These are phyloP conservation scores for Aspergillus tanneri DNA, from an alignment of 2,329 filamentous ascomycete species.

Conservation along the genomic window DNA sequence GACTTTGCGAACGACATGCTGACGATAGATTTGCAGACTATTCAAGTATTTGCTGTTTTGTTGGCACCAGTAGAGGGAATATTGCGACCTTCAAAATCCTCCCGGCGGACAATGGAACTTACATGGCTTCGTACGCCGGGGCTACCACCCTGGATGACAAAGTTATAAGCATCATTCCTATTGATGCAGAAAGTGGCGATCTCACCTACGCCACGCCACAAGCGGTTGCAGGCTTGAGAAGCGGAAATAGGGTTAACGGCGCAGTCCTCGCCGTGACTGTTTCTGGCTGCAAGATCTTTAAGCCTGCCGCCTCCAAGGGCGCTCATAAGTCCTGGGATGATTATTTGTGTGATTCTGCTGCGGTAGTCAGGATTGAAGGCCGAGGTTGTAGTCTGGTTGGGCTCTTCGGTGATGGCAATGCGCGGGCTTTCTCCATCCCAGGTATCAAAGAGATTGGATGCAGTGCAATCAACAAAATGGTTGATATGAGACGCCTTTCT, in stretches of 20 bases:
- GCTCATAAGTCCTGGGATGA: slow-evolving; percentile 88
- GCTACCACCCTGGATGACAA: slow-evolving; percentile 64
- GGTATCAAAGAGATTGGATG: slow-evolving; percentile 79
- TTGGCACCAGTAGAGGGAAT: slow-evolving; percentile 81
- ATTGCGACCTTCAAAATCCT: slow-evolving; percentile 88
- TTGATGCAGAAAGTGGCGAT: slow-evolving; percentile 74
- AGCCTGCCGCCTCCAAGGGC: slow-evolving; percentile 80
- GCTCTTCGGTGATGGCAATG: slow-evolving; percentile 77
- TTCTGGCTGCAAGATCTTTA: slow-evolving; percentile 80
- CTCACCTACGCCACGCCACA: slow-evolving; percentile 72
- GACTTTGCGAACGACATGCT: slow-evolving; percentile 17
- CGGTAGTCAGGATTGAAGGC: slow-evolving; percentile 70
- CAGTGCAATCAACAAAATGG: slow-evolving; percentile 60
- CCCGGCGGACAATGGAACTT: slow-evolving; percentile 67
- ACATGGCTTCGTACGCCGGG: slow-evolving; percentile 71
- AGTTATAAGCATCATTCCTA: slow-evolving; percentile 74
- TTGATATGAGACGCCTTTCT: slow-evolving; percentile 71
- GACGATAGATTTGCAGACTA: slow-evolving; percentile 57
- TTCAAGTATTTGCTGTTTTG: slow-evolving; percentile 89
- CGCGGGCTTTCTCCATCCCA: slow-evolving; percentile 82
- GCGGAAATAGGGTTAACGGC: slow-evolving; percentile 73
- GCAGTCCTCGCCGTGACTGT: slow-evolving; percentile 74
- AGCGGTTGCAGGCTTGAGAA: slow-evolving; percentile 72
- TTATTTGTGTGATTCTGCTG: slow-evolving; percentile 75
- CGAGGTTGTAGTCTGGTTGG: slow-evolving; percentile 77